Evolutionary conservation across 164 flowering plant species (phyloP).

Genomic region (Magnolia kwangsiensis): DNA sequence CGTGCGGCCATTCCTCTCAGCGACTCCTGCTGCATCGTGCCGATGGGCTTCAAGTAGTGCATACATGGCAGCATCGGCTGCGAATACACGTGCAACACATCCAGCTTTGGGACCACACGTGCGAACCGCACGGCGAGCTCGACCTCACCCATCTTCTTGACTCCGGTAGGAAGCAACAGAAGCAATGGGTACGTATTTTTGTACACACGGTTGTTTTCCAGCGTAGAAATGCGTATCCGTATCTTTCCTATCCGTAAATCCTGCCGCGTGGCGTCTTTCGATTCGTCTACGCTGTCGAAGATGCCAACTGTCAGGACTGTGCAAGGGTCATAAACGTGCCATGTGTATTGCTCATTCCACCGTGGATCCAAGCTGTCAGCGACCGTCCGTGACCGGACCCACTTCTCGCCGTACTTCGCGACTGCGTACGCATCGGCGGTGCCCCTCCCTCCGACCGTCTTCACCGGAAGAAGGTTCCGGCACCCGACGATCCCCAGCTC

Average conservation of each 20-base stretch:
- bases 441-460: conserved; percentile 57
- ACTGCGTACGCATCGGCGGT: conserved; percentile 77
- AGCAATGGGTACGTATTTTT: conserved; percentile 57
- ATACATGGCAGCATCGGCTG: conserved; percentile 70
- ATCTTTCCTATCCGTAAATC: conserved; percentile 80
- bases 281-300: conserved; percentile 28
- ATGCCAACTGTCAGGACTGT: conserved; percentile 75
- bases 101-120: conserved; percentile 44
- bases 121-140: conserved; percentile 69
- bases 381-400: conserved; percentile 79
- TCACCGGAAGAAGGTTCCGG: conserved; percentile 63
- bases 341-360: conserved; percentile 97
- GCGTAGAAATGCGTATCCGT: conserved; percentile 73
- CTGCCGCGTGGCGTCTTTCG: conserved; percentile 31
- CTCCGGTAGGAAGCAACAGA: conserved; percentile 40
- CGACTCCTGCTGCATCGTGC: conserved; percentile 54
- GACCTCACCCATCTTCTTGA: conserved; percentile 74
- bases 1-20: conserved; percentile 44
- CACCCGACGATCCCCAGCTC: conserved; percentile 86
- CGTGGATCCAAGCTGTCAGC: conserved; percentile 61
- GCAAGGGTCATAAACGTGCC: conserved; percentile 85
- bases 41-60: conserved; percentile 82
- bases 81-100: conserved; percentile 63
- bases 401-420: conserved; percentile 82
- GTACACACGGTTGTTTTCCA: conserved; percentile 58